These are phyloP conservation scores for Naegleria fowleri DNA, from an alignment of 208 protist genomes.

Conservation along the genomic window DNA sequence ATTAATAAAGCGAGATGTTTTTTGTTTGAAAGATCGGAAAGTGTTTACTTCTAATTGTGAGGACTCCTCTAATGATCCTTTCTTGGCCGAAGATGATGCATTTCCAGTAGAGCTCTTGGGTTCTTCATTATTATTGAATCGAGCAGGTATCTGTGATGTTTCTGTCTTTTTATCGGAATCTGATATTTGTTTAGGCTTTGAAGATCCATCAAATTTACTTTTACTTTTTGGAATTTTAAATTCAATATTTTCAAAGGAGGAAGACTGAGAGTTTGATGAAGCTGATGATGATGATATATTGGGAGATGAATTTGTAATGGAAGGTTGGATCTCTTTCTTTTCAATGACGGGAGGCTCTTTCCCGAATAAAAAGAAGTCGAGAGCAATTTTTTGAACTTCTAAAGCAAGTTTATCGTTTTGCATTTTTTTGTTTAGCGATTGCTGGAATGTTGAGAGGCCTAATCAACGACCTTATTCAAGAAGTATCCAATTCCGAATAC, in stretches of 20 bases:
- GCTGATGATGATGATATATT: too few species aligned
- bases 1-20: not conserved
- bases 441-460: not conserved
- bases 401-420: not conserved
- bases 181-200: not conserved
- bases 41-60: not conserved
- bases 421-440: not conserved
- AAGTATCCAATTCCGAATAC: not conserved
- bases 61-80: not conserved
- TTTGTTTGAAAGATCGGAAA: not conserved
- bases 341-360: not conserved
- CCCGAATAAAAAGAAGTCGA: not conserved
- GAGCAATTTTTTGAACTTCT: not conserved
- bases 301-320: not conserved
- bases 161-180: not conserved
- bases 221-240: not conserved
- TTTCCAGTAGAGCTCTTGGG: too few species aligned
- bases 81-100: not conserved
- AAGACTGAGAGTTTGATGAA: too few species aligned
- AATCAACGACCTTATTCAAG: not conserved
- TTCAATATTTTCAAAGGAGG: too few species aligned
- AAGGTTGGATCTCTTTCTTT: not conserved
- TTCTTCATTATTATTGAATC: not conserved
- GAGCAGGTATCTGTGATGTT: too few species aligned
- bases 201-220: not conserved